A percentile compares a stretch with the other conserved stretches of the same genome.
Conservation (phyloP, 345 rosid species). For the Raphanus sativus region DNA sequence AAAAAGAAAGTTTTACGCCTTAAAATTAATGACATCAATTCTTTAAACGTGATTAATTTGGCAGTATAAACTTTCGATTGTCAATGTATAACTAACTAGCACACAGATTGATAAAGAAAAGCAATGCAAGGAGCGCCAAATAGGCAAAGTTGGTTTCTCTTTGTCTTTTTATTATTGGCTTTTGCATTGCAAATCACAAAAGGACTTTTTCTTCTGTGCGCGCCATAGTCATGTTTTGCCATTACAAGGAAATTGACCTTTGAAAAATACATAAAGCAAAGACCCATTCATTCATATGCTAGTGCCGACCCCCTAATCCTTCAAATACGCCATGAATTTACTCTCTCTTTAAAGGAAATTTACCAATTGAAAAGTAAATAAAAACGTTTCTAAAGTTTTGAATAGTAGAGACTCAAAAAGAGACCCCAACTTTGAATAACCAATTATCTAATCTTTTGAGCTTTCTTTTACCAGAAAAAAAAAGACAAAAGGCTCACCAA, state of each 20-base stretch:
- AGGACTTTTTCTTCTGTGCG: slow-evolving; percentile 11
- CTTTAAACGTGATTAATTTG: background rate
- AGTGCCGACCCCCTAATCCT: background rate
- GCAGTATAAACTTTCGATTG: background rate
- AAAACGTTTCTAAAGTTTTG: slow-evolving; percentile 10
- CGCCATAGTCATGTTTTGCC: slow-evolving; percentile 13
- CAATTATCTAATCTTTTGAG: slow-evolving; percentile 8
- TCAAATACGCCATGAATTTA: slow-evolving; percentile 4
- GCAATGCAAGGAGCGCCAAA: background rate
- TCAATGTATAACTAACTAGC: slow-evolving; percentile 1
- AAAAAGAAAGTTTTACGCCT: background rate
- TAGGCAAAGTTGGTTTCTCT: background rate
- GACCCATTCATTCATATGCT: background rate
- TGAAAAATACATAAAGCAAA: slow-evolving; percentile 19
- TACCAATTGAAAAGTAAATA: background rate
- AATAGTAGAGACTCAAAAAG: slow-evolving; percentile 4
- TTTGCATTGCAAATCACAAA: slow-evolving; percentile 11
- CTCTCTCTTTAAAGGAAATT: background rate
- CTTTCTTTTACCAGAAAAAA: slow-evolving; percentile 20
- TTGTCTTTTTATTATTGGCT: slow-evolving; percentile 3
- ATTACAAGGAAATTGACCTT: slow-evolving; percentile 15
- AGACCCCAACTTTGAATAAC: slow-evolving; percentile 29
- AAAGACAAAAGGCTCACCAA: slow-evolving; percentile 23
- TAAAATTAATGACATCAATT: too few relatives aligned
- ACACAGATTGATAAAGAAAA: background rate